These are phyloP conservation scores for Monosporascus sp. DNA, from an alignment of 2,329 filamentous ascomycete species.

Conservation along the genomic window DNA sequence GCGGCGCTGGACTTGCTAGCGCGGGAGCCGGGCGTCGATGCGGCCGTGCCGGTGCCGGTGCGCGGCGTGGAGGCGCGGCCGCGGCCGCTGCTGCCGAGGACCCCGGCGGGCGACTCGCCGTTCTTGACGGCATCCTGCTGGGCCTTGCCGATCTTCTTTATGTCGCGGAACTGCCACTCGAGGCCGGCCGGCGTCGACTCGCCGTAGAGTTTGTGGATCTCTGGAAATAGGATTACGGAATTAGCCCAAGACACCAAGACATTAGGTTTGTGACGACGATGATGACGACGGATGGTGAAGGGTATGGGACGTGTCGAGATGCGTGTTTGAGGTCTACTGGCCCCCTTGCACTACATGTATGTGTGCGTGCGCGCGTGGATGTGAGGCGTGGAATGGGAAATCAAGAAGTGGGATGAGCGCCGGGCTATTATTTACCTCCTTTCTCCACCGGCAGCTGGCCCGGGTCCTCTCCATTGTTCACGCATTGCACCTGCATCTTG, in stretches of 20 bases:
- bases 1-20: constrained; percentile 8
- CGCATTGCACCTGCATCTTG: constrained; percentile 27
- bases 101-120: constrained; percentile 37
- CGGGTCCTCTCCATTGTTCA: constrained; percentile 27
- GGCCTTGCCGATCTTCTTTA: constrained; percentile 48
- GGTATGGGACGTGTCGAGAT: no score
- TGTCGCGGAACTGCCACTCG: constrained; percentile 54
- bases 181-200: constrained; percentile 53
- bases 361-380: not conserved
- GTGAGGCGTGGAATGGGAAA: not conserved
- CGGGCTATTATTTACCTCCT: constrained; percentile 28
- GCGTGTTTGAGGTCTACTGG: not conserved
- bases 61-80: not conserved
- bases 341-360: not conserved
- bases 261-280: no score
- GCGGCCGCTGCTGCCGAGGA: not conserved
- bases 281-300: no score
- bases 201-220: constrained; percentile 55
- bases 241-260: no score
- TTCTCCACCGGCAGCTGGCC: constrained; percentile 28
- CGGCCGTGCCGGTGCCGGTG: constrained; percentile 16
- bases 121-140: constrained; percentile 39
- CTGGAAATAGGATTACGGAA: constrained; percentile 26
- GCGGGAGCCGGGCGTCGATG: constrained; percentile 21
- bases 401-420: not conserved